Percentiles rank a stretch among this genome's conserved stretches.
phyloP scores from a whole-genome alignment of 106 monocot species.

The Dendrobium chrysotoxum region DNA sequence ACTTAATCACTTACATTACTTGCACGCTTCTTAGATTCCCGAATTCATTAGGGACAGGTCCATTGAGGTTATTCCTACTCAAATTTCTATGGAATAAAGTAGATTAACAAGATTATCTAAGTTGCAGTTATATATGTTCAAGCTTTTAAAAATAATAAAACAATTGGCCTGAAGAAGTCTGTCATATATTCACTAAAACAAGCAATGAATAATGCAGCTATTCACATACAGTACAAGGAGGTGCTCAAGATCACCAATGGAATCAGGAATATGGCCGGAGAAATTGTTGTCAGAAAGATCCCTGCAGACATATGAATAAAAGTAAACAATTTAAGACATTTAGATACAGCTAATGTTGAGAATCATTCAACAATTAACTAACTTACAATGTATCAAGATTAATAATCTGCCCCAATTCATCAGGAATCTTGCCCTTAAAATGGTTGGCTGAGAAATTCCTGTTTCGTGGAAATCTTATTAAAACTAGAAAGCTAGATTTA shows the following conservation, averaged over 20 bases:
- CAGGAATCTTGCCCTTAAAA: slow-evolving; percentile 71
- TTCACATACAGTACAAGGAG: slow-evolving; percentile 79
- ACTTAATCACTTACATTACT: slow-evolving; percentile 55
- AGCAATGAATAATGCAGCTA: not conserved
- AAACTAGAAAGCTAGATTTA: not conserved
- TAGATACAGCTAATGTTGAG: not conserved
- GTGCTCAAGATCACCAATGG: slow-evolving; percentile 92
- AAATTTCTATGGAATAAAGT: slow-evolving; percentile 45
- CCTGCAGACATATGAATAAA: slow-evolving; percentile 24
- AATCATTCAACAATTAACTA: not conserved
- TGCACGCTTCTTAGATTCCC: slow-evolving; percentile 93
- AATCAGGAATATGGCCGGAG: slow-evolving; percentile 70
- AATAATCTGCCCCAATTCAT: slow-evolving; percentile 70
- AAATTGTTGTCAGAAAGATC: slow-evolving; percentile 86
- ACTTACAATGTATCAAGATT: slow-evolving; percentile 95
- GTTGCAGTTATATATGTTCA: not conserved
- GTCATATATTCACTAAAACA: not conserved
- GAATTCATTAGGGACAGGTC: slow-evolving; percentile 68
- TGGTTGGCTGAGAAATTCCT: slow-evolving; percentile 93
- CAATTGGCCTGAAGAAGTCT: not conserved
- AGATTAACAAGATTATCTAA: not conserved
- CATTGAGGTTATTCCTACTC: slow-evolving; percentile 65
- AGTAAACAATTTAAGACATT: not conserved
- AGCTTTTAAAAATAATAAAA: not conserved
- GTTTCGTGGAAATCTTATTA: slow-evolving; percentile 1